A percentile compares a stretch with the other conserved stretches of the same genome.
Conservation (phyloP, 768 basidiomycete genomes). For the Tylopilus balloui region DNA sequence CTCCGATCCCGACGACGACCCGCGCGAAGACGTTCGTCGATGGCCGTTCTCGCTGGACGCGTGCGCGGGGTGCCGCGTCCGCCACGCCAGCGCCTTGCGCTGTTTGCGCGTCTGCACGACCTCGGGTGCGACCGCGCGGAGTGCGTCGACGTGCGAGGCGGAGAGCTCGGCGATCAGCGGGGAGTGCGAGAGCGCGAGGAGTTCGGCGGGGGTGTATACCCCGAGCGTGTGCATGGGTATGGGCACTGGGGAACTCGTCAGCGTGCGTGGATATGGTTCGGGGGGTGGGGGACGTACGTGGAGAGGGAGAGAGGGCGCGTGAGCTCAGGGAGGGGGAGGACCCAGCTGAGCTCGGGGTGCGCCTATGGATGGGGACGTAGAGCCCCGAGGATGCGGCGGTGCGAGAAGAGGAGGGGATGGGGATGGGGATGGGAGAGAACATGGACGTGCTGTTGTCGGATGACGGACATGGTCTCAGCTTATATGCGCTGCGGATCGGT, state of each 20-base stretch:
- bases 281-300: not conserved
- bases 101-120: constrained; percentile 23
- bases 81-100: constrained; percentile 27
- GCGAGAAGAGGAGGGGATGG: constrained; percentile 2
- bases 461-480: not conserved
- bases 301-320: constrained; percentile 1
- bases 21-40: not conserved
- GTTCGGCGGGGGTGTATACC: constrained; percentile 26
- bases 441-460: constrained; percentile 1
- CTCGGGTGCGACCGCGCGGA: constrained; percentile 25
- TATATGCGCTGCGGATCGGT: not conserved
- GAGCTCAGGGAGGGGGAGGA: constrained; percentile 14
- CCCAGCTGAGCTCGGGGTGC: constrained; percentile 12
- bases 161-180: constrained; percentile 19
- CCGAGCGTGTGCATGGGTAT: not conserved
- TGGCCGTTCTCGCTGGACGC: too few relatives aligned
- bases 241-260: not conserved
- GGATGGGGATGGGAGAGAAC: constrained; percentile 24
- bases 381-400: constrained; percentile 12
- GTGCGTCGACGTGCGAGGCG: not conserved
- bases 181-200: constrained; percentile 22
- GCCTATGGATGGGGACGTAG: constrained; percentile 42
- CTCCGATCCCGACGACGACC: constrained; percentile 16
- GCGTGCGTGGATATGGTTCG: not conserved
- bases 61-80: constrained; percentile 3